Base-by-base conservation (phyloP, 75 land plant genomes). In the Ceratopteris richardii region DNA sequence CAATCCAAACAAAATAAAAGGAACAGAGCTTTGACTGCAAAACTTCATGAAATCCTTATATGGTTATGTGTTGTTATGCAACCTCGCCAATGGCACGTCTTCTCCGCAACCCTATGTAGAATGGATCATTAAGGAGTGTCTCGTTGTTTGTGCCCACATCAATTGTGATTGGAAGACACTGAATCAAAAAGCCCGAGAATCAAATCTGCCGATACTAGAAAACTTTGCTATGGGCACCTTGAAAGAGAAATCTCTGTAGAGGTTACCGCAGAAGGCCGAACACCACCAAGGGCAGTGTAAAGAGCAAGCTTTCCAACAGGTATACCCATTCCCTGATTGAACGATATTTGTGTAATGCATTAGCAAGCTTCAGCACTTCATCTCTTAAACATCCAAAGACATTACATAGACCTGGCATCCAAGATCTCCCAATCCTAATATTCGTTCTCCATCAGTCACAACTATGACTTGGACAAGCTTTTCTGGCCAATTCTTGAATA, bases 21-120 rank as follows among this genome's bases (percentile, higher is more conserved):
- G 50, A 46, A 46, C 50, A n/a, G n/a, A n/a, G n/a, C n/a, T n/a
- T n/a, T n/a, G n/a, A n/a, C n/a, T n/a, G n/a, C n/a, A 46, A n/a
- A 2, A 18, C 22, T 46, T 46, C 50, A 3, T 46, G 5, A 46
- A 3, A 5, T 14, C 50, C 17, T 18, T 40, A 40, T 40, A 10
- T 40, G 14, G n/a, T 14, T 10, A 9, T 46, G 22, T 14, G 13
- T 46, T 46, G 4, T 2, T 18, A 18, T 4, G 13, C 18, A 46
- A 88, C 95, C 91, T 86, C 52, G 36, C 95, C 95, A 40, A 77
- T 86, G 11, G 87, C 80, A 24, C 95, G 76, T 51, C 70, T 76
- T 64, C 82, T 81, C 60, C 66, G 70, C n/a, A 89, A 71, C 7
- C 95, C 95, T 65, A 89, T 86, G 61, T 89, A 89, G 66, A 86